Evolutionary conservation across 163 green algal species (phyloP), one percentile per base, ranked within the genome.

Genomic region (Scenedesmus sp.): DNA sequence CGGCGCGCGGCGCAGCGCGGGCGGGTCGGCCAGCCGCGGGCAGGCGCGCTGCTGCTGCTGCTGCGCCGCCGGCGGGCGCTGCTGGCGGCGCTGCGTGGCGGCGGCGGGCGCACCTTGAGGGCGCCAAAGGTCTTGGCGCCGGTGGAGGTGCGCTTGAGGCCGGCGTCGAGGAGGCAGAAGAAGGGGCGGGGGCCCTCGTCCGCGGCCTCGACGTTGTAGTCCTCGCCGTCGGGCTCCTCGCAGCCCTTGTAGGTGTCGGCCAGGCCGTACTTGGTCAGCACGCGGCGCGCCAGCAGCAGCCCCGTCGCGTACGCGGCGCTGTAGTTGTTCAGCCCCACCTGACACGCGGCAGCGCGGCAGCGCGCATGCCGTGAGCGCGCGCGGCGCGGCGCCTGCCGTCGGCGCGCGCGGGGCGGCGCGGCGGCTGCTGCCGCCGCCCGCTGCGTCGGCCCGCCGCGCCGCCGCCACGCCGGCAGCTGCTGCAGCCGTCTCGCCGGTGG

Each of bases 281-380:
- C 81, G 67, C 96, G 93, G 84, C 96, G 93, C 2, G 96, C 96
- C 42, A 96, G 76, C 85, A 99, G 93, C 79, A 99, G 92, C 63
- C 96, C 96, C 3, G 92, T 95, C 81, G 84, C 91, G 87, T 99
- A 99, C 29, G 92, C 92, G 54, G 96, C 96, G 20, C 95, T 87
- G 82, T 99, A 99, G 93, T 99, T 99, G 80, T 90, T 98, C 58
- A 99, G 91, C 45, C 96, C 96, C 62, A 90, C 84, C 69, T 77
- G 69, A 14, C 44, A 34, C 48, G 39, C 15, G 31, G 6, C 31
- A 26, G 22, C 33, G 17, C 18, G 22, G 31, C 15, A 48, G n/a
- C n/a, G n/a, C n/a, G n/a, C n/a, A n/a, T n/a, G n/a, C n/a, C n/a
- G n/a, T n/a, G n/a, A n/a, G n/a, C n/a, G n/a, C n/a, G n/a, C n/a